Conservation (phyloP, 2,329 filamentous ascomycete genomes). For the Furcasterigmium furcatum region DNA sequence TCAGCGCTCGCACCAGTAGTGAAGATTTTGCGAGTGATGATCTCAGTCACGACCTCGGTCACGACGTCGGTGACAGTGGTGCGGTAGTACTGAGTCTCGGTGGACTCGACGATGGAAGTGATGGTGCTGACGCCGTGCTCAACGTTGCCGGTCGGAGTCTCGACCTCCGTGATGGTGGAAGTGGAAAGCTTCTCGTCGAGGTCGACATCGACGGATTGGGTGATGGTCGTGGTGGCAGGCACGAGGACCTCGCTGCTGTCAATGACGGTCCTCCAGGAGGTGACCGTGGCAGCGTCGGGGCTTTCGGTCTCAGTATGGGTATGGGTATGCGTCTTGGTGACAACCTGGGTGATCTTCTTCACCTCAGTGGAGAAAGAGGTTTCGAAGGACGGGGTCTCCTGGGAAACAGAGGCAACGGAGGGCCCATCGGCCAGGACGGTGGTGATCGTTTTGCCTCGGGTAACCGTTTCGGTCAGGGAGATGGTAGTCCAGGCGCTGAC, state of each 20-base stretch:
- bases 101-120: background rate
- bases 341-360: slow-evolving; percentile 2
- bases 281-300: no score
- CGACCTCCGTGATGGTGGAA: no score
- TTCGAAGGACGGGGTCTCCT: background rate
- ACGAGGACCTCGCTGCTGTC: background rate
- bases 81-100: slow-evolving; percentile 1
- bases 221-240: background rate
- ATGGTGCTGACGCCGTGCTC: background rate
- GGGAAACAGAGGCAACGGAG: slow-evolving; percentile 6
- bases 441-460: no score
- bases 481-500: no score
- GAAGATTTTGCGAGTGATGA: slow-evolving; percentile 17
- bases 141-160: background rate
- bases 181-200: background rate
- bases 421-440: no score
- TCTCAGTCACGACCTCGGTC: slow-evolving; percentile 7
- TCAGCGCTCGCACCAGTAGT: slow-evolving; percentile 21
- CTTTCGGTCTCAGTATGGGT: slow-evolving; percentile 3
- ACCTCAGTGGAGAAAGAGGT: slow-evolving; percentile 1
- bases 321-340: slow-evolving; percentile 5
- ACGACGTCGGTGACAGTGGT: slow-evolving; percentile 4
- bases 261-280: no score
- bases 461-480: no score
- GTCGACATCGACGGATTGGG: background rate